These are phyloP conservation scores for Boletus pseudopeckii DNA, from an alignment of 768 basidiomycete genomes.

Conservation along the genomic window DNA sequence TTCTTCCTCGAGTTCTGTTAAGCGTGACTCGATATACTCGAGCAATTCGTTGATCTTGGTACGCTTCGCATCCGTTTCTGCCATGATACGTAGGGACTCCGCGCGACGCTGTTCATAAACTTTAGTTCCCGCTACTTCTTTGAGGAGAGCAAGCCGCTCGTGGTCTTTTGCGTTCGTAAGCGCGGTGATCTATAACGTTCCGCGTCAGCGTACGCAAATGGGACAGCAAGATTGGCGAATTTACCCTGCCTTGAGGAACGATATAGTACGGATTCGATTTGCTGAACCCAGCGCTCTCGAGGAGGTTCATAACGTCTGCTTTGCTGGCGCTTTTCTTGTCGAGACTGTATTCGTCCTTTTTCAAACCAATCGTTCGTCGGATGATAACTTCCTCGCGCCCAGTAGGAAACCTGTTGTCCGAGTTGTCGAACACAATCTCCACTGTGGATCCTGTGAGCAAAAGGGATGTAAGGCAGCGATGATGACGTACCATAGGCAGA, in stretches of 20 bases:
- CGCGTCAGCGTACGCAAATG: conserved; percentile 8
- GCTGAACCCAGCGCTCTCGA: conserved; percentile 96
- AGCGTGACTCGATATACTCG: conserved; percentile 84
- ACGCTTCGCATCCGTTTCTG: conserved; percentile 92
- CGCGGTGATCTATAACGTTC: conserved; percentile 71
- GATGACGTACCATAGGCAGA: conserved; percentile 74
- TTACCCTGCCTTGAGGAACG: conserved; percentile 92
- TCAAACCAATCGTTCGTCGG: conserved; percentile 91
- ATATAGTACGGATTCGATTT: conserved; percentile 99
- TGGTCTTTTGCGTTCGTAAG: conserved; percentile 96
- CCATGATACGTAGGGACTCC: conserved; percentile 95
- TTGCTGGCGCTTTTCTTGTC: conserved; percentile 95
- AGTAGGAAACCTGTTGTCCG: conserved; percentile 91
- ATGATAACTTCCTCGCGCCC: conserved; percentile 83
- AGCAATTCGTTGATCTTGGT: conserved; percentile 88
- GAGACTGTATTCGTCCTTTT: conserved; percentile 98
- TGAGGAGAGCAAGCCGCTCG: conserved; percentile 89
- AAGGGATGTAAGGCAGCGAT: background rate
- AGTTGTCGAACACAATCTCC: conserved; percentile 95
- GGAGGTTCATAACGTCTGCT: conserved; percentile 95
- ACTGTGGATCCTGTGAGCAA: conserved; percentile 34
- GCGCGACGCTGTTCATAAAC: conserved; percentile 93
- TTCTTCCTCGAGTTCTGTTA: conserved; percentile 93
- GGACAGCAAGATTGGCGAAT: conserved; percentile 27
- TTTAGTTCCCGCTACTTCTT: conserved; percentile 97